Conservation (phyloP, 345 rosid species). For the Euphorbia pulcherrima region DNA sequence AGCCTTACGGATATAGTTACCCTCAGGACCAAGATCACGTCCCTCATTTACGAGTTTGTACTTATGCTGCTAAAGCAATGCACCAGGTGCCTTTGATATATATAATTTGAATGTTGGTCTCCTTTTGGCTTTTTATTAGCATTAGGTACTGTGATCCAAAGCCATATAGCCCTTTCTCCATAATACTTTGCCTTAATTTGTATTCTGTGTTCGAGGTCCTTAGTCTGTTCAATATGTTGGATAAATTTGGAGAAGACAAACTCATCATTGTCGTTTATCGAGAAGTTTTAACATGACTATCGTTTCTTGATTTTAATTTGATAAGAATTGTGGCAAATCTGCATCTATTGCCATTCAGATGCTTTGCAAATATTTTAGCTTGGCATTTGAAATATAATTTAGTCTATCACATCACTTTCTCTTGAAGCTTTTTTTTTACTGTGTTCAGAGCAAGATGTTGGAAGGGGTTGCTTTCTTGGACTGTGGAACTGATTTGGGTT, state of each 20-base stretch:
- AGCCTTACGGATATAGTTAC: not conserved
- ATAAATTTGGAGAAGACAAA: not conserved
- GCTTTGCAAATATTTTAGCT: not conserved
- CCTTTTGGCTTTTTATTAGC: not conserved
- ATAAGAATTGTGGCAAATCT: not conserved
- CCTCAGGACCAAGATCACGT: not conserved
- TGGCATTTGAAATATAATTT: not conserved
- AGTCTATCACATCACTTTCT: not conserved
- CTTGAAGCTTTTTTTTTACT: constrained; percentile 3
- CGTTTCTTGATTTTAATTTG: not conserved
- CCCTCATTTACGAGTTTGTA: not conserved
- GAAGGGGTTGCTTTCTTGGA: constrained; percentile 72
- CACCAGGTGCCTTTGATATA: too few relatives aligned
- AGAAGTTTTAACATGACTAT: not conserved
- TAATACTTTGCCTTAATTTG: not conserved
- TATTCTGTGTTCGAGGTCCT: not conserved
- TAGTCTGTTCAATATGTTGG: not conserved
- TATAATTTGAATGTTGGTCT: too few relatives aligned
- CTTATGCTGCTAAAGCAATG: not conserved
- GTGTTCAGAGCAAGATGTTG: constrained; percentile 51
- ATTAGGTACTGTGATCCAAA: constrained; percentile 1
- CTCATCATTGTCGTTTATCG: not conserved
- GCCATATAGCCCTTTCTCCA: not conserved
- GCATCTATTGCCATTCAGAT: not conserved
- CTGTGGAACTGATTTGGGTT: constrained; percentile 70